These are phyloP conservation scores for Furcasterigmium sp. DNA, from an alignment of 2,329 filamentous ascomycete genomes.

Conservation along the genomic window DNA sequence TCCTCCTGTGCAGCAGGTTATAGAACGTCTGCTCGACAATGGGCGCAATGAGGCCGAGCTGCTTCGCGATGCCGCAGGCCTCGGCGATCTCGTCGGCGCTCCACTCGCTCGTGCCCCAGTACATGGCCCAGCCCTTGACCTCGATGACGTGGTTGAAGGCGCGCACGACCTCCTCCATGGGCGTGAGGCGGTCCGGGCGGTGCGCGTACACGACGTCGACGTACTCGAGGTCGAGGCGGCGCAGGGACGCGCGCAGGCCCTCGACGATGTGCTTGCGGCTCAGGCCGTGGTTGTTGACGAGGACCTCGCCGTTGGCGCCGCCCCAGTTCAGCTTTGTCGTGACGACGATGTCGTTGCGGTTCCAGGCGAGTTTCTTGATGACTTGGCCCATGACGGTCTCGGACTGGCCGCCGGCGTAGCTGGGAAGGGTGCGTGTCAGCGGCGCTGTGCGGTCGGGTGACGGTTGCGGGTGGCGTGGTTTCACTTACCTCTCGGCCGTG, in stretches of 20 bases:
- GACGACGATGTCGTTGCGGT: constrained; percentile 55
- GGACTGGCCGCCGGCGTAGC: constrained; percentile 55
- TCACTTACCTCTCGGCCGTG: constrained; percentile 41
- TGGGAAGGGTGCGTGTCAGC: constrained; percentile 1
- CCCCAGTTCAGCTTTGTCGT: constrained; percentile 64
- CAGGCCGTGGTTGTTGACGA: constrained; percentile 55
- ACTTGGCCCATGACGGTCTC: constrained; percentile 60
- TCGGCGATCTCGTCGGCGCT: constrained; percentile 61
- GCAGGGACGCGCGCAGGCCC: constrained; percentile 50
- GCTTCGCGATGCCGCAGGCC: constrained; percentile 54
- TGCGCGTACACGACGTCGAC: constrained; percentile 69
- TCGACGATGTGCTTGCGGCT: constrained; percentile 59
- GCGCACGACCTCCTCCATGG: constrained; percentile 66
- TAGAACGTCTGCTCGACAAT: constrained; percentile 65
- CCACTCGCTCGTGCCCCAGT: constrained; percentile 71
- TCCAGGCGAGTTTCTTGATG: constrained; percentile 57
- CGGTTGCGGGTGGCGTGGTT: background rate
- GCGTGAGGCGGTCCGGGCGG: constrained; percentile 60
- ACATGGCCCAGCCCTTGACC: constrained; percentile 57
- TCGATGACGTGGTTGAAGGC: constrained; percentile 68
- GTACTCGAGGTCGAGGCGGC: constrained; percentile 52
- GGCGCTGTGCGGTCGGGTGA: too few species aligned
- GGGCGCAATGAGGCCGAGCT: constrained; percentile 56
- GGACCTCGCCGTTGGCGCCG: constrained; percentile 51
- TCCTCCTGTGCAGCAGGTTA: constrained; percentile 56